These are phyloP conservation scores for Liquidambar formosana DNA, from an alignment of 164 flowering plant species.

Conservation along the genomic window DNA sequence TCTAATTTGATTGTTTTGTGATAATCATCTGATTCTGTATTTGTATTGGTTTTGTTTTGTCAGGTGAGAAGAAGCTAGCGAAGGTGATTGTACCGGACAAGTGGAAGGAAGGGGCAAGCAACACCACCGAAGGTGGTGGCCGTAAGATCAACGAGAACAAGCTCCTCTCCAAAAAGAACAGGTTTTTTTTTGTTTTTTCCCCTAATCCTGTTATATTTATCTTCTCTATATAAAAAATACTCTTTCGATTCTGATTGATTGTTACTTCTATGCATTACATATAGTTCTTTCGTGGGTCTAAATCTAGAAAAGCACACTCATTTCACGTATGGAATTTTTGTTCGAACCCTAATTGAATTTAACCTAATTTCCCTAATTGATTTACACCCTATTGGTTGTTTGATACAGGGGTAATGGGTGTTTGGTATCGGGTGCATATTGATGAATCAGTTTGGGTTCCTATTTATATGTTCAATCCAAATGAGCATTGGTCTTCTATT, in stretches of 20 bases:
- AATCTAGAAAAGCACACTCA: no score
- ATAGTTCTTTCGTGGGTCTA: no score
- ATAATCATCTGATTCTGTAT: not conserved
- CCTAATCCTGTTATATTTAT: not conserved
- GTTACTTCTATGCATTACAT: no score
- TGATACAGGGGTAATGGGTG: no score
- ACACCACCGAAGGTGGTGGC: constrained; percentile 95
- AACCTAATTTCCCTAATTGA: no score
- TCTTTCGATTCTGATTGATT: no score
- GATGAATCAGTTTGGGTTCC: no score
- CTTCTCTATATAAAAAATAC: not conserved
- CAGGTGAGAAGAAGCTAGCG: constrained; percentile 85
- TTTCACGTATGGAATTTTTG: no score
- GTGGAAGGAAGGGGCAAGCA: constrained; percentile 99
- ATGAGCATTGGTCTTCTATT: not conserved
- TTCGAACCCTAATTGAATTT: no score
- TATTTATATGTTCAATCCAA: not conserved
- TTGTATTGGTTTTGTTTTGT: constrained; percentile 2
- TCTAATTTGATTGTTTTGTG: no score
- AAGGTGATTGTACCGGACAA: constrained; percentile 98
- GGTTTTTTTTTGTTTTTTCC: constrained; percentile 35
- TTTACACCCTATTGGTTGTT: no score
- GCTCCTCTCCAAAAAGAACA: constrained; percentile 90
- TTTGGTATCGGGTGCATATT: no score
- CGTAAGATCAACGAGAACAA: constrained; percentile 99